Percentiles rank a stretch among this genome's conserved stretches.
Evolutionary conservation across 768 basidiomycete species (phyloP).

Genomic region (Hydnomerulius pinastri): DNA sequence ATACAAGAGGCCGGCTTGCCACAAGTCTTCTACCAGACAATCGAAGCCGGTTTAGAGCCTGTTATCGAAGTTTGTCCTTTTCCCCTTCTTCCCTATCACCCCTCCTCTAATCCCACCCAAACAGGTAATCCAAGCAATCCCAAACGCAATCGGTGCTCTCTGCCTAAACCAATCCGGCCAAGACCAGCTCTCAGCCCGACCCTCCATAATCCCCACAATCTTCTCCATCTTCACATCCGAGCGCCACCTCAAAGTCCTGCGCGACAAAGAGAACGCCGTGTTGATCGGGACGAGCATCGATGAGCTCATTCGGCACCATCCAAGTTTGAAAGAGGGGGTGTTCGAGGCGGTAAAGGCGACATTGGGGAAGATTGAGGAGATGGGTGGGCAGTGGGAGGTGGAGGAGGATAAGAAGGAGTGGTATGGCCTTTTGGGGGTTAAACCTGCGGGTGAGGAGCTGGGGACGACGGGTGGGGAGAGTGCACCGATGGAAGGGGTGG

Average conservation of each 20-base stretch:
- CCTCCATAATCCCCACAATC: slow-evolving; percentile 81
- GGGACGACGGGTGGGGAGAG: slow-evolving; percentile 38
- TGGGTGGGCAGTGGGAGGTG: slow-evolving; percentile 61
- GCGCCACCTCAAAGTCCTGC: slow-evolving; percentile 76
- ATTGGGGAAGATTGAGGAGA: slow-evolving; percentile 70
- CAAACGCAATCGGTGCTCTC: slow-evolving; percentile 93
- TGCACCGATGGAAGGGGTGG: slow-evolving; percentile 52
- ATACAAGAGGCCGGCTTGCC: slow-evolving; percentile 93
- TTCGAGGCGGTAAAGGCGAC: slow-evolving; percentile 76
- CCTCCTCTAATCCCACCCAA: too few relatives aligned
- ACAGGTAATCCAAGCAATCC: slow-evolving; percentile 93
- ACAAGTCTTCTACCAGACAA: slow-evolving; percentile 81
- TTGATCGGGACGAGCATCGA: slow-evolving; percentile 89
- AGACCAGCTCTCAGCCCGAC: slow-evolving; percentile 72
- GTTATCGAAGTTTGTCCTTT: slow-evolving; percentile 69
- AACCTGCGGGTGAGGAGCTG: slow-evolving; percentile 15
- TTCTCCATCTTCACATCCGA: slow-evolving; percentile 87
- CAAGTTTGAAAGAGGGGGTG: slow-evolving; percentile 75
- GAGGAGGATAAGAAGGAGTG: slow-evolving; percentile 63
- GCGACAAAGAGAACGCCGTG: slow-evolving; percentile 92
- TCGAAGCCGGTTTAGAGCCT: slow-evolving; percentile 84
- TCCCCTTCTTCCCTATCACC: background rate
- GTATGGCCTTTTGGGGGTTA: slow-evolving; percentile 56
- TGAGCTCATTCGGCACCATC: slow-evolving; percentile 96
- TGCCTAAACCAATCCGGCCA: slow-evolving; percentile 93